phyloP scores from a whole-genome alignment of 176 grass and related monocot species.

The Aegilops tauschii region DNA sequence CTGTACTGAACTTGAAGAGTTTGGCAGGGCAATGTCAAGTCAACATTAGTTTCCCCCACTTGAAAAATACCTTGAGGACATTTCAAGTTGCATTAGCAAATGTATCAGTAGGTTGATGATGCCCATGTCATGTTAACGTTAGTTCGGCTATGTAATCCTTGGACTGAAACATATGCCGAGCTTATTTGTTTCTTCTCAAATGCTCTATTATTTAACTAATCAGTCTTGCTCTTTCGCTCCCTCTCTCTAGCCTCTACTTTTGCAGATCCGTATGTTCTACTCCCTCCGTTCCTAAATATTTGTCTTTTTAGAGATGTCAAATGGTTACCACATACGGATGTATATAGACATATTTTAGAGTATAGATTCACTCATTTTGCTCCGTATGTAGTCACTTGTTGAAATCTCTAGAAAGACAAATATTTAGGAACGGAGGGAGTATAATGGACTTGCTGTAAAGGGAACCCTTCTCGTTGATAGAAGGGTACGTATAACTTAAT shows the following conservation, averaged over 20 bases:
- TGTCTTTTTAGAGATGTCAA: too few relatives aligned
- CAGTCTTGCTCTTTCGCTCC: neutral
- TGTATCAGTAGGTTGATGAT: neutral
- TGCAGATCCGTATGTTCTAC: conserved; percentile 68
- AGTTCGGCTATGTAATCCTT: neutral
- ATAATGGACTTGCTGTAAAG: conserved; percentile 57
- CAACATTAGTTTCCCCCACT: too few relatives aligned
- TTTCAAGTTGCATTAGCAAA: neutral
- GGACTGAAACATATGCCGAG: neutral
- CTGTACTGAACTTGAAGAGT: neutral
- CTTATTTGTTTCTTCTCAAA: neutral
- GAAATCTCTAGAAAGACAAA: too few relatives aligned
- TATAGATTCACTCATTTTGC: too few relatives aligned
- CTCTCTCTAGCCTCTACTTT: conserved; percentile 65
- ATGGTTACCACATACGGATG: too few relatives aligned
- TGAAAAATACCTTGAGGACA: neutral
- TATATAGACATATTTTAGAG: too few relatives aligned
- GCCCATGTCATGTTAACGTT: neutral
- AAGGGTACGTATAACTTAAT: conserved; percentile 27
- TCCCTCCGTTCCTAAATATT: too few relatives aligned
- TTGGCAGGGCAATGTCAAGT: neutral
- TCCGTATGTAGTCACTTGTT: too few relatives aligned
- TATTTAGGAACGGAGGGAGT: too few relatives aligned
- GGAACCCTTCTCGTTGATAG: conserved; percentile 66
- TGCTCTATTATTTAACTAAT: conserved; percentile 1